phyloP scores from a whole-genome alignment of 305 asterid genomes.

The Salvia sclarea region DNA sequence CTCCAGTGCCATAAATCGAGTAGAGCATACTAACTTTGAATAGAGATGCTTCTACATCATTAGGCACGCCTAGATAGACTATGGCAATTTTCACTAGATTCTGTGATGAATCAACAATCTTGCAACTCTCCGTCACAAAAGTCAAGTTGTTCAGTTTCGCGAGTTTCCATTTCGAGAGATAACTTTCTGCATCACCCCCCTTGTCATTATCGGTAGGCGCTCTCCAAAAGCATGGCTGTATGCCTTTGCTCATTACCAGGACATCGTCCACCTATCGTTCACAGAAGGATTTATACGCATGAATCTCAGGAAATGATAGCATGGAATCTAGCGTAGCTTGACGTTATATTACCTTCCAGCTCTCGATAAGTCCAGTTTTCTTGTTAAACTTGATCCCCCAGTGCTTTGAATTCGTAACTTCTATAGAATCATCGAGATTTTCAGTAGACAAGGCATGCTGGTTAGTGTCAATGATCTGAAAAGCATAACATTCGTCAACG shows the following conservation, averaged over 20 bases:
- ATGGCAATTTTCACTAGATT: slow-evolving; percentile 57
- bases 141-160: slow-evolving; percentile 60
- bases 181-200: slow-evolving; percentile 78
- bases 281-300: slow-evolving; percentile 12
- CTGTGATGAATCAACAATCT: slow-evolving; percentile 45
- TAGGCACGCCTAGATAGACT: slow-evolving; percentile 52
- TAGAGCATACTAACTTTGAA: slow-evolving; percentile 55
- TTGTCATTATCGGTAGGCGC: slow-evolving; percentile 97
- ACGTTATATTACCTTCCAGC: slow-evolving; percentile 75
- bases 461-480: slow-evolving; percentile 51
- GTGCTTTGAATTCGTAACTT: slow-evolving; percentile 51
- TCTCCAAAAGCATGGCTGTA: slow-evolving; percentile 94
- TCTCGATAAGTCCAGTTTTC: slow-evolving; percentile 64
- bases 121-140: slow-evolving; percentile 59
- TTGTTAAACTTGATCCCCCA: slow-evolving; percentile 83
- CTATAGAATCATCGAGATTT: slow-evolving; percentile 52
- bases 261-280: slow-evolving; percentile 63
- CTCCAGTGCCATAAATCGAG: slow-evolving; percentile 76
- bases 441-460: slow-evolving; percentile 43
- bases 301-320: neutral
- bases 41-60: slow-evolving; percentile 43
- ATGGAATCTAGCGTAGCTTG: slow-evolving; percentile 15
- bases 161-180: slow-evolving; percentile 73
- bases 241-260: slow-evolving; percentile 66
- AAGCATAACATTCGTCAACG: slow-evolving; percentile 21